phyloP scores from a whole-genome alignment of 768 basidiomycete species.

The Kwoniella mangroviensis region DNA sequence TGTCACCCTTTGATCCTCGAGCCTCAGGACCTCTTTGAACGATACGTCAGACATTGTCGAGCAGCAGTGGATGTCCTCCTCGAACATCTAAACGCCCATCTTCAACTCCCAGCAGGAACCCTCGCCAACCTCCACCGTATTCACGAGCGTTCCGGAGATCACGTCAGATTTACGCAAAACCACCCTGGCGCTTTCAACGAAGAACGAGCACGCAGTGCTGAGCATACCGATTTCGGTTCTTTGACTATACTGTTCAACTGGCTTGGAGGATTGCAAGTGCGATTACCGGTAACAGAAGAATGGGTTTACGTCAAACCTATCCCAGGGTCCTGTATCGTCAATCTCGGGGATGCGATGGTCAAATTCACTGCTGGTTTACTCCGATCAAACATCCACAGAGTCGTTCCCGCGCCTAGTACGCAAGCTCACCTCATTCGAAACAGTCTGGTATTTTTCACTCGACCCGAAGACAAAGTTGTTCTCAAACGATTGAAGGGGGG shows the following conservation, averaged over 20 bases:
- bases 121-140: slow-evolving; percentile 31
- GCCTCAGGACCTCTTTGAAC: slow-evolving; percentile 23
- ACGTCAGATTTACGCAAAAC: slow-evolving; percentile 34
- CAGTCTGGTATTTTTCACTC: slow-evolving; percentile 72
- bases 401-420: slow-evolving; percentile 63
- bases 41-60: slow-evolving; percentile 30
- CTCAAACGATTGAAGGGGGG: slow-evolving; percentile 65
- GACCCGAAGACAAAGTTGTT: slow-evolving; percentile 65
- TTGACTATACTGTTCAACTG: slow-evolving; percentile 40
- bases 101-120: slow-evolving; percentile 29
- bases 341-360: slow-evolving; percentile 68
- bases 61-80: slow-evolving; percentile 28
- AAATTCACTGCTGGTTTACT: slow-evolving; percentile 70
- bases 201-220: slow-evolving; percentile 21
- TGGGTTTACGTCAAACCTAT: slow-evolving; percentile 60
- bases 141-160: slow-evolving; percentile 30
- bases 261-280: slow-evolving; percentile 36
- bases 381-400: slow-evolving; percentile 69
- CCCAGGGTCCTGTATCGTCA: slow-evolving; percentile 67
- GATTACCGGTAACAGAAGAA: slow-evolving; percentile 23
- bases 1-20: slow-evolving; percentile 26
- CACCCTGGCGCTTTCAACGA: slow-evolving; percentile 21
- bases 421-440: slow-evolving; percentile 66
- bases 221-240: slow-evolving; percentile 39
- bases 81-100: slow-evolving; percentile 23